A percentile compares a stretch with the other conserved stretches of the same genome.
Conservation (phyloP, 371 early-diverging fungal genomes). For the Coemansia sp. region DNA sequence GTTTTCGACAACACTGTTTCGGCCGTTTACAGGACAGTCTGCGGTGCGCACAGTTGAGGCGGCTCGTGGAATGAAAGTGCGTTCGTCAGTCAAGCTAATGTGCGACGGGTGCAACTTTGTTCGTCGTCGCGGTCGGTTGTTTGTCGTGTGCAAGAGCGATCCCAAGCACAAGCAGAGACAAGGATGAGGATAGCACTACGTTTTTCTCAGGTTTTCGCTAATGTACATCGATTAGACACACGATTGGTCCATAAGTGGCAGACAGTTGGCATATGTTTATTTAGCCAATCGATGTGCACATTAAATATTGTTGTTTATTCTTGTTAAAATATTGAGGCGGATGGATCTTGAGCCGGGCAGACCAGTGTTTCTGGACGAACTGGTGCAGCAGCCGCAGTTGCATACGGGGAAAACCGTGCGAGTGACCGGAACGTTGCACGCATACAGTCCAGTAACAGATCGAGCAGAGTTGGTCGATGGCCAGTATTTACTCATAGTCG, state of each 20-base stretch:
- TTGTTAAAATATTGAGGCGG: not conserved
- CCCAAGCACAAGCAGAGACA: slow-evolving; percentile 85
- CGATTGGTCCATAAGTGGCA: not conserved
- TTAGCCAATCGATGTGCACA: not conserved
- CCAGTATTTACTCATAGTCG: slow-evolving; percentile 8
- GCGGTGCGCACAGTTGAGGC: slow-evolving; percentile 15
- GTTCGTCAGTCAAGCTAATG: slow-evolving; percentile 78
- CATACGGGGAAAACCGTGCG: slow-evolving; percentile 19
- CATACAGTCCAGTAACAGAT: slow-evolving; percentile 19
- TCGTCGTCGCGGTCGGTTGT: slow-evolving; percentile 74
- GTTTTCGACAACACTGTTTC: slow-evolving; percentile 21
- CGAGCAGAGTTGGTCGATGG: slow-evolving; percentile 24
- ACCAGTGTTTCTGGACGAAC: slow-evolving; percentile 45
- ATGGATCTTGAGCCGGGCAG: slow-evolving; percentile 36
- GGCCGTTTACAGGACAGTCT: slow-evolving; percentile 26
- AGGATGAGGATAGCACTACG: slow-evolving; percentile 44
- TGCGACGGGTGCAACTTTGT: slow-evolving; percentile 80
- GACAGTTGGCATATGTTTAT: not conserved
- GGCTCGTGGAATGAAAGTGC: slow-evolving; percentile 79
- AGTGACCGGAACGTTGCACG: slow-evolving; percentile 27
- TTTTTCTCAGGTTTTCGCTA: not conserved
- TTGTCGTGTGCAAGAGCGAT: slow-evolving; percentile 76
- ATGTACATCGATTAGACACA: too few species aligned
- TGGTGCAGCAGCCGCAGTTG: not conserved
- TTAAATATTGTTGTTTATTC: not conserved